Evolutionary conservation across 352 stramenopile genomes (phyloP), one percentile per base, ranked within the genome.

Genomic region (Phytophthora foliorum): DNA sequence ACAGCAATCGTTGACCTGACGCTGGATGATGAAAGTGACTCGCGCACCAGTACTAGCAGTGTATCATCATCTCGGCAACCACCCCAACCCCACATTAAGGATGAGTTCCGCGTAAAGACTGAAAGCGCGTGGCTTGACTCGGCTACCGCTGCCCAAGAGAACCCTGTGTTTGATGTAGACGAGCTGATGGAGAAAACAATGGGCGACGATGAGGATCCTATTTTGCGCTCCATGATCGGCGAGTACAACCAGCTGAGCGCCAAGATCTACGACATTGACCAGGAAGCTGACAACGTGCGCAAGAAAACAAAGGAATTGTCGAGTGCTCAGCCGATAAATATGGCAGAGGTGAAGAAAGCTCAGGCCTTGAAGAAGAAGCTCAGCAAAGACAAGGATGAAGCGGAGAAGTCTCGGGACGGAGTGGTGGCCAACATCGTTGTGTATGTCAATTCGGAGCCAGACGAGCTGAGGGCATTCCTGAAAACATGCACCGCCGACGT

Each of bases 231-330:
- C 14, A 86, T 89, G 79, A 76, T 91, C 19, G 55, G 57, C 24
- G 74, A 89, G 59, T 93, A 93, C 76, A 89, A 90, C 45, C 64
- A 65, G 0, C 41, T 86, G 22, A 91, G 71, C 49, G 60, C 64
- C 8, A 69, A 69, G 14, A 82, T 91, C n/a, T 80, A 74, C 32
- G 69, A 75, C 25, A 75, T 76, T 49, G 75, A 91, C n/a, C 68
- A 81, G 29, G 58, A 85, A 41, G 56, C 67, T 3, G 61, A 73
- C 0, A 38, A 57, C 52, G 49, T 80, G 19, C 69, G 71, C 13
- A 64, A 66, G 17, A 76, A 77, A 48, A 69, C 69, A n/a, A 83
- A 85, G 57, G 70, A 76, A 21, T 42, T 87, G 16, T 73, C 73
- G 10, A 70, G 50, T 55, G 49, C 44, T 10, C 56, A 71, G 27